Evolutionary conservation across 257 asterid genomes (phyloP).

Genomic region (Scutellaria minor): DNA sequence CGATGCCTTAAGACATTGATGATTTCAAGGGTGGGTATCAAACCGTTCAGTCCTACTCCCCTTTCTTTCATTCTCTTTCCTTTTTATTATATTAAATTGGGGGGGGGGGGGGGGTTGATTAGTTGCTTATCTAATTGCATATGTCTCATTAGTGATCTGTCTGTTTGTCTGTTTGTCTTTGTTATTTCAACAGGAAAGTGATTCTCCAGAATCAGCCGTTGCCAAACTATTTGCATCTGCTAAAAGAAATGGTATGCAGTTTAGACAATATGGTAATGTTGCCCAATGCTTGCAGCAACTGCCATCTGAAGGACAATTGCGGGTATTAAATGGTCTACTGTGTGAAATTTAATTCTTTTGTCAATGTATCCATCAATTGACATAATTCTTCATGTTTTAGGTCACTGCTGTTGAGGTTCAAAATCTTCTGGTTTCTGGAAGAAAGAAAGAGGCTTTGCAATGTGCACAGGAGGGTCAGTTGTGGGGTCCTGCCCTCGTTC

Average conservation of each 20-base stretch:
- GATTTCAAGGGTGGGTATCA: too few species aligned
- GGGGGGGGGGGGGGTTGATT: too few species aligned
- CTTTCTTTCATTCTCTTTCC: neutral
- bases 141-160: conserved; percentile 23
- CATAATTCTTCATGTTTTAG: conserved; percentile 46
- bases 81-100: neutral
- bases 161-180: conserved; percentile 19
- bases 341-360: conserved; percentile 15
- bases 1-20: neutral
- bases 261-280: conserved; percentile 61
- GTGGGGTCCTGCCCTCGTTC: conserved; percentile 99
- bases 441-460: conserved; percentile 87
- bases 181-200: conserved; percentile 65
- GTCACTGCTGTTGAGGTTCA: conserved; percentile 88
- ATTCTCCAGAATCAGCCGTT: conserved; percentile 84
- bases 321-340: conserved; percentile 50
- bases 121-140: neutral
- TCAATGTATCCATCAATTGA: conserved; percentile 23
- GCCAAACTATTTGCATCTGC: conserved; percentile 84
- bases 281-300: conserved; percentile 77
- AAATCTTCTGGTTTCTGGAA: conserved; percentile 90
- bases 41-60: neutral
- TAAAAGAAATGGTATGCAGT: conserved; percentile 55
- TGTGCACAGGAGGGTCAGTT: conserved; percentile 96
- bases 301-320: conserved; percentile 89